Base-by-base conservation (phyloP, 164 flowering plant species). In the Vitis amurensis region DNA sequence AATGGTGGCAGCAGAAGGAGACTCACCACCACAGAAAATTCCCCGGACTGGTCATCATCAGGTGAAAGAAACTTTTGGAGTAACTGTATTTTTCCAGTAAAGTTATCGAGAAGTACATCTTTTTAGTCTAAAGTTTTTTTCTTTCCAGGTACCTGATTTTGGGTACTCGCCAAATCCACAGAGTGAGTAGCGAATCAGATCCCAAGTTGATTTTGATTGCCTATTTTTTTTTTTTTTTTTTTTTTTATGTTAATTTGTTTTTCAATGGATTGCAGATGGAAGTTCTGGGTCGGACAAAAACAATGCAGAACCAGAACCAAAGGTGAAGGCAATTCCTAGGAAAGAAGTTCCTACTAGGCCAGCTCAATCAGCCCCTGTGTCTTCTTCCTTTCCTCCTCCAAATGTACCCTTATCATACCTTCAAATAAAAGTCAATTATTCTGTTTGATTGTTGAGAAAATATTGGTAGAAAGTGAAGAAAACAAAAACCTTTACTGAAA, bases 101-200 rank as follows among this genome's bases (percentile, higher is more conserved):
- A 71, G 55, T 55, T 16, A 29, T 67, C 30, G 61, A 47, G 61
- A 72, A 61, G 64, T 64, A 31, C 10, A 4, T 52, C 23, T 19
- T 70, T 58, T 49, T 31, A 11, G 47, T 64, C 66, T 76, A 61
- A 74, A 66, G 11, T 78, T 78, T 51, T 67, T 1, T 48, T 77
- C 61, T 73, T 75, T 80, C 12, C 82, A 92, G 98, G 89, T 84
- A 62, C 90, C 92, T 67, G 97, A 94, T 80, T 88, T 89, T 64
- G 85, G 77, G 0, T 85, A 80, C 78, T 94, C 97, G 61, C 95
- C 97, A 17, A 85, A 84, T 81, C 87, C 84, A 50, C 86, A 80
- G 58, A 88, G 98, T 92, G 81, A 92, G 97, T 75, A 53, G 30
- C 17, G 73, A 74, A 80, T 72, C 63, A n/a, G 72, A 78, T 74